A percentile compares a stretch with the other conserved stretches of the same genome.
These are phyloP conservation scores for Penicillium manginii DNA, from an alignment of 495 filamentous ascomycete genomes.

Conservation along the genomic window DNA sequence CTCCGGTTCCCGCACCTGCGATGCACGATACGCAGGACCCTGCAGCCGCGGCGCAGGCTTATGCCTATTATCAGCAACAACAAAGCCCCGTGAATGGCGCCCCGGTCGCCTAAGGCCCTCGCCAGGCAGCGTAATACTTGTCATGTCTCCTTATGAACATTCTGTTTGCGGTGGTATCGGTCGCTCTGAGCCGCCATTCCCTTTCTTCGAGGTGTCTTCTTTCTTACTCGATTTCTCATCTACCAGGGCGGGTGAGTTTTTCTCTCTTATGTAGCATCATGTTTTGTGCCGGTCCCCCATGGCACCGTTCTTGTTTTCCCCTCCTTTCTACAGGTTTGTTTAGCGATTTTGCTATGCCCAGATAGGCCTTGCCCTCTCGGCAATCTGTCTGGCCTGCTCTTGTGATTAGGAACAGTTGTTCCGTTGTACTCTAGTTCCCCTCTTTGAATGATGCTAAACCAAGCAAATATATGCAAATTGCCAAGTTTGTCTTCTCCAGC, in stretches of 20 bases:
- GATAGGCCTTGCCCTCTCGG: background rate
- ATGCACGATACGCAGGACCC: conserved; percentile 17
- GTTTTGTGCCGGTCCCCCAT: conserved; percentile 17
- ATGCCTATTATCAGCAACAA: conserved; percentile 50
- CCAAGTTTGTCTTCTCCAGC: background rate
- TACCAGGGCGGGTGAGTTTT: conserved; percentile 27
- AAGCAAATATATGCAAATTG: background rate
- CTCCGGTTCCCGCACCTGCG: conserved; percentile 15
- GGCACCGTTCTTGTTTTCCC: conserved; percentile 16
- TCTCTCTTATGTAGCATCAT: conserved; percentile 43
- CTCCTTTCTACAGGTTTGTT: conserved; percentile 22
- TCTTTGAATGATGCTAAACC: conserved; percentile 17
- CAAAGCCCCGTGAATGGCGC: conserved; percentile 41
- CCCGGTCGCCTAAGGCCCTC: conserved; percentile 16
- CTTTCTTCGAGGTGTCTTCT: conserved; percentile 10
- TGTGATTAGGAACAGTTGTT: conserved; percentile 14
- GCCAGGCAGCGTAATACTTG: conserved; percentile 9
- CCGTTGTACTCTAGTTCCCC: conserved; percentile 26
- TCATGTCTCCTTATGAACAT: conserved; percentile 22
- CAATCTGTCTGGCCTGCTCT: background rate
- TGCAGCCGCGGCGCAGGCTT: conserved; percentile 32
- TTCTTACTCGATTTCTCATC: conserved; percentile 18
- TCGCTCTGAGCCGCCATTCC: conserved; percentile 6
- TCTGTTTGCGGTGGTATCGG: conserved; percentile 11
- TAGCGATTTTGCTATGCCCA: conserved; percentile 34